A percentile compares a stretch with the other conserved stretches of the same genome.
These are phyloP conservation scores for Entomortierella parvispora DNA, from an alignment of 192 early-diverging fungal genomes.

Conservation along the genomic window DNA sequence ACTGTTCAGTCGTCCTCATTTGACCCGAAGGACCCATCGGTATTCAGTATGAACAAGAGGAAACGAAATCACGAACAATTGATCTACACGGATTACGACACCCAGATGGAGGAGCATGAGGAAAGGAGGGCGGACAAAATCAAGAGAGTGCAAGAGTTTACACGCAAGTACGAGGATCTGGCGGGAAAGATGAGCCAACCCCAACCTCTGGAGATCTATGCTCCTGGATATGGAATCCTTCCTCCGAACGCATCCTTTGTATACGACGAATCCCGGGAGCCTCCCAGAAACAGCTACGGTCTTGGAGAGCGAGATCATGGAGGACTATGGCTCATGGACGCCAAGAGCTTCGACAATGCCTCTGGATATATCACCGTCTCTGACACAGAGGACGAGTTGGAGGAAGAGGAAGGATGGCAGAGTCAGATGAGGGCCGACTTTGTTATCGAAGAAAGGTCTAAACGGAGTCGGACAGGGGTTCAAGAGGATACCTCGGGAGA, in stretches of 20 bases:
- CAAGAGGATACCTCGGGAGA: too few species aligned
- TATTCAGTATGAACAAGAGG: conserved; percentile 30
- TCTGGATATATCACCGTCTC: conserved; percentile 44
- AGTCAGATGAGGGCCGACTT: conserved; percentile 34
- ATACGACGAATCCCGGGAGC: conserved; percentile 9
- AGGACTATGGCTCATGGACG: conserved; percentile 28
- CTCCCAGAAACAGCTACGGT: conserved; percentile 22
- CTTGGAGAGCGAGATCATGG: conserved; percentile 32
- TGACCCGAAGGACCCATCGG: background rate
- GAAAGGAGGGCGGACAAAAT: too few species aligned
- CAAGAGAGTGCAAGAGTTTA: background rate
- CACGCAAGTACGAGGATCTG: background rate
- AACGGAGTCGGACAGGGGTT: background rate
- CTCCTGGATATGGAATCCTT: conserved; percentile 37
- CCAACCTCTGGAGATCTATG: conserved; percentile 15
- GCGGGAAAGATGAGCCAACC: background rate
- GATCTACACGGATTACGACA: background rate
- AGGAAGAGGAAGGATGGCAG: conserved; percentile 26
- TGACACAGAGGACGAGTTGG: conserved; percentile 38
- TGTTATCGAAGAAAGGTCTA: background rate
- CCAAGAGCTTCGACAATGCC: background rate
- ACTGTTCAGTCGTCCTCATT: background rate
- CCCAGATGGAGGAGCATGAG: background rate
- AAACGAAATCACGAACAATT: conserved; percentile 19
- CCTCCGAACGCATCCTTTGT: conserved; percentile 26